Conservation (phyloP, 192 early-diverging fungal species). For the Pilobolus umbonatus region DNA sequence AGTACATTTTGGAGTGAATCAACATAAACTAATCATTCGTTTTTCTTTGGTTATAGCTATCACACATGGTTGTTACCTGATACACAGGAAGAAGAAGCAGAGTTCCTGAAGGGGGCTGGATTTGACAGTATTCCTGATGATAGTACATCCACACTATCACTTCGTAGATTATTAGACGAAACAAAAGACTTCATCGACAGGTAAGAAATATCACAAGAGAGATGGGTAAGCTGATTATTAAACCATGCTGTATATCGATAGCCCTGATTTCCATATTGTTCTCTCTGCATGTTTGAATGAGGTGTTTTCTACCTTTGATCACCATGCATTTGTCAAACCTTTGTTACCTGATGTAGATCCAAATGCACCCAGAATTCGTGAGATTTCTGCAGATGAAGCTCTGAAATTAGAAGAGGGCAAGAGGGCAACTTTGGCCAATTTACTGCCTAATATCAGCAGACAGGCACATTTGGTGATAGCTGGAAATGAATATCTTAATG, state of each 20-base stretch:
- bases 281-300: conserved; percentile 35
- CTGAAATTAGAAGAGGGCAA: conserved; percentile 29
- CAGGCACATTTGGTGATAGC: conserved; percentile 70
- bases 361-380: conserved; percentile 34
- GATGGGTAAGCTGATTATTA: conserved; percentile 1
- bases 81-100: conserved; percentile 49
- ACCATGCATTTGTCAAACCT: conserved; percentile 34
- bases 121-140: conserved; percentile 19
- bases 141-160: conserved; percentile 26
- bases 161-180: conserved; percentile 78
- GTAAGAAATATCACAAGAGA: conserved; percentile 28
- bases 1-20: too few relatives aligned
- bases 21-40: background rate
- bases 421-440: conserved; percentile 52
- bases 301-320: conserved; percentile 39
- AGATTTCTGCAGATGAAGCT: conserved; percentile 50
- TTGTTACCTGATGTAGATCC: conserved; percentile 25
- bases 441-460: conserved; percentile 63
- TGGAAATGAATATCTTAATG: conserved; percentile 70
- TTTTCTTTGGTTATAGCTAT: too few relatives aligned
- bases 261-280: conserved; percentile 46
- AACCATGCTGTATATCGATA: conserved; percentile 30
- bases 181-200: conserved; percentile 86
- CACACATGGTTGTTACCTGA: conserved; percentile 60
- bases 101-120: conserved; percentile 58